Evolutionary conservation across 345 rosid species (phyloP).

Genomic region (Salix koriyanagi): DNA sequence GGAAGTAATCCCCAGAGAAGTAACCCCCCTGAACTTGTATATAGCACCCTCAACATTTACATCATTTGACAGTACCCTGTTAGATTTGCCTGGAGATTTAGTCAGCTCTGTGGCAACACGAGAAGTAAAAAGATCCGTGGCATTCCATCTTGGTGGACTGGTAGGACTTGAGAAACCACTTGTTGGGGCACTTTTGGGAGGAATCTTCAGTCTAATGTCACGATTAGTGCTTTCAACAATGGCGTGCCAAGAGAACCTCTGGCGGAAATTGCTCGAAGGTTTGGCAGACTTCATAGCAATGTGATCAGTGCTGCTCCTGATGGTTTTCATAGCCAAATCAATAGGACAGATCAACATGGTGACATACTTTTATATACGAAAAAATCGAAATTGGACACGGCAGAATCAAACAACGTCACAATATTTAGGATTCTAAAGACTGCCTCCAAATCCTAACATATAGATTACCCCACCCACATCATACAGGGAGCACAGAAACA

Average conservation of each 20-base stretch:
- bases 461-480: not conserved
- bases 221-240: conserved; percentile 18
- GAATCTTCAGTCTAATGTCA: conserved; percentile 30
- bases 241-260: conserved; percentile 23
- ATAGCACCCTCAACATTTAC: conserved; percentile 20
- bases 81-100: conserved; percentile 17
- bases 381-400: not conserved
- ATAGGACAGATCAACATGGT: not conserved
- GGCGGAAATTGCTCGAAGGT: conserved; percentile 10
- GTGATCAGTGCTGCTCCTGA: conserved; percentile 30
- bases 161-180: conserved; percentile 48
- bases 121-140: conserved; percentile 9
- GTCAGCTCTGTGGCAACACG: not conserved
- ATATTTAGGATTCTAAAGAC: not conserved
- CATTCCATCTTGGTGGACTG: conserved; percentile 40
- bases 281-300: conserved; percentile 7
- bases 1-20: not conserved
- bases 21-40: conserved; percentile 27
- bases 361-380: not conserved
- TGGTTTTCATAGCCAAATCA: not conserved
- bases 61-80: conserved; percentile 30
- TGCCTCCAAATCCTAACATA: not conserved
- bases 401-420: not conserved
- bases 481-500: not conserved
- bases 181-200: conserved; percentile 62